Evolutionary conservation across 176 grass and related monocot species (phyloP).

Genomic region (Ananas comosus): DNA sequence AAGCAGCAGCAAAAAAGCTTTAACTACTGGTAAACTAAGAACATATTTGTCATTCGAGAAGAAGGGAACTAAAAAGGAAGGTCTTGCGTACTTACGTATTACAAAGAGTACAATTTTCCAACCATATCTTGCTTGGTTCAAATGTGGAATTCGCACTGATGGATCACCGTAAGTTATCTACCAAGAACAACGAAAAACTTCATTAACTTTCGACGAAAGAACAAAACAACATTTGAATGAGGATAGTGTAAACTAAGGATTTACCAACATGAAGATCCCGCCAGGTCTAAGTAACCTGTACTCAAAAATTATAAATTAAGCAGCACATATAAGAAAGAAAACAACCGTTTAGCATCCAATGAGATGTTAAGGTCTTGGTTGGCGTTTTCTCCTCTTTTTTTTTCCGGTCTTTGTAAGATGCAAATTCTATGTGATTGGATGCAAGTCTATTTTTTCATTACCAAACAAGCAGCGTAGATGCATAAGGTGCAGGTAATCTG

Average conservation of each 20-base stretch:
- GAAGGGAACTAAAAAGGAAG: not conserved
- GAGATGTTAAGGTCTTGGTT: not conserved
- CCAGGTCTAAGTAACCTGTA: conserved; percentile 60
- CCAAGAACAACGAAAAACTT: conserved; percentile 16
- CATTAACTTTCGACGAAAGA: conserved; percentile 11
- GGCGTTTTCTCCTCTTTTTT: no score
- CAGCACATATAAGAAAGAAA: conserved; percentile 3
- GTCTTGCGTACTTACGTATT: conserved; percentile 35
- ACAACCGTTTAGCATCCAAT: conserved; percentile 2
- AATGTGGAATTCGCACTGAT: conserved; percentile 48
- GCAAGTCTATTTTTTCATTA: no score
- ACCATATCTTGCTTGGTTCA: conserved; percentile 41
- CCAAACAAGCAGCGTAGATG: no score
- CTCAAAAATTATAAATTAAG: conserved; percentile 1
- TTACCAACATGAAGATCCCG: conserved; percentile 81
- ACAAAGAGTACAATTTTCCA: conserved; percentile 52
- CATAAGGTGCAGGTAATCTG: no score
- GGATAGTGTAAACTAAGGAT: conserved; percentile 15
- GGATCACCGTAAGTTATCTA: conserved; percentile 95
- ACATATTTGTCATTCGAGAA: not conserved
- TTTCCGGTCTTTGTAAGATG: no score
- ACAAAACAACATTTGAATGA: not conserved
- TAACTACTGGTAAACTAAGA: conserved; percentile 2
- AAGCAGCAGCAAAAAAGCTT: not conserved
- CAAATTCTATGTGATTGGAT: no score